Evolutionary conservation across 495 filamentous ascomycete genomes (phyloP).

Genomic region (Pseudoneurospora amorphoporcata): DNA sequence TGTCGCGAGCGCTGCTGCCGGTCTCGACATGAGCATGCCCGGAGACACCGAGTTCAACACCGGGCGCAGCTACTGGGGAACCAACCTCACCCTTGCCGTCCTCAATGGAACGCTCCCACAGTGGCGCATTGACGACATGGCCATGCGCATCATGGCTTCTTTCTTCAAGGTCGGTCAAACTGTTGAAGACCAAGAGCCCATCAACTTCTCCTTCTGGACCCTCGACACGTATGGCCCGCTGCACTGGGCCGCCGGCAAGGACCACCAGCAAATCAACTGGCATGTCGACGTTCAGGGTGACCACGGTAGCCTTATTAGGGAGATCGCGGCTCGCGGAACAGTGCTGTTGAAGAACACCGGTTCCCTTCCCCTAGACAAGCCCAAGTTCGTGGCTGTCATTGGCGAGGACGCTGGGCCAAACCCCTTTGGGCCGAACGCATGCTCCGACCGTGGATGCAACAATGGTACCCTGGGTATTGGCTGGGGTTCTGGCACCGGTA

Average conservation of each 20-base stretch:
- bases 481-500: constrained; percentile 84
- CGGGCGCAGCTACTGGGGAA: constrained; percentile 69
- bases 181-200: constrained; percentile 41
- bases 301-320: constrained; percentile 61
- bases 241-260: constrained; percentile 50
- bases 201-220: constrained; percentile 88
- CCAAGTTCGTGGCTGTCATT: constrained; percentile 69
- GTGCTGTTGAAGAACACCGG: constrained; percentile 84
- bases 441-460: constrained; percentile 71
- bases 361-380: constrained; percentile 65
- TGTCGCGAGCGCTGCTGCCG: constrained; percentile 66
- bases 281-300: constrained; percentile 76
- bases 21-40: constrained; percentile 93
- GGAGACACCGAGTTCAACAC: constrained; percentile 71
- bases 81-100: constrained; percentile 73
- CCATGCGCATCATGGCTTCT: constrained; percentile 81
- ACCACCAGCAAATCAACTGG: constrained; percentile 62
- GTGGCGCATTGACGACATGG: constrained; percentile 92
- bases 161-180: constrained; percentile 84
- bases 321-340: constrained; percentile 64
- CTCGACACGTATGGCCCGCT: constrained; percentile 59
- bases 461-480: constrained; percentile 85
- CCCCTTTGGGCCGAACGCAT: constrained; percentile 74
- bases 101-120: constrained; percentile 85
- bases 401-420: constrained; percentile 76